A percentile compares a stretch with the other conserved stretches of the same genome.
Conservation (phyloP, 768 basidiomycete genomes). For the Ramaria sp. region DNA sequence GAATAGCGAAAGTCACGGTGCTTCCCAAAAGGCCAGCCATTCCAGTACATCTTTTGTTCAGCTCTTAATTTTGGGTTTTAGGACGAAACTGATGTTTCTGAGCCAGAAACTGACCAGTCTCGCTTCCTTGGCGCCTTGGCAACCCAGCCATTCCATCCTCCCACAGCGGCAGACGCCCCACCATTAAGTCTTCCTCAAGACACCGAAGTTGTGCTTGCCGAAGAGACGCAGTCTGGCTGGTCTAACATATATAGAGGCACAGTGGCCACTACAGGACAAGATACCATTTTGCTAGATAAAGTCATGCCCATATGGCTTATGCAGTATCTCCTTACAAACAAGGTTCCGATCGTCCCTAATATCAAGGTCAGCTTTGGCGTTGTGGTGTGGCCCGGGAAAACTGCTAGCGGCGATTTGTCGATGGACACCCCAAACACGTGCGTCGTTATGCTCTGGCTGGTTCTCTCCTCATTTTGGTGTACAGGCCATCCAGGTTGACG, state of each 20-base stretch:
- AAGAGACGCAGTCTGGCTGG: conserved; percentile 66
- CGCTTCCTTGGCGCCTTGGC: conserved; percentile 18
- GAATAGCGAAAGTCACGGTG: background rate
- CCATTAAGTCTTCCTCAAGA: conserved; percentile 44
- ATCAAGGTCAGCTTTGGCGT: conserved; percentile 86
- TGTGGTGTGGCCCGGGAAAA: conserved; percentile 59
- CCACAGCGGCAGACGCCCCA: conserved; percentile 64
- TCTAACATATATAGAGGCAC: conserved; percentile 66
- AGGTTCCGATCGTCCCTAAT: conserved; percentile 37
- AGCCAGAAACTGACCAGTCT: conserved; percentile 6
- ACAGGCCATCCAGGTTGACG: conserved; percentile 75
- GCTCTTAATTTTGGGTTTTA: background rate
- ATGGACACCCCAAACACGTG: conserved; percentile 75
- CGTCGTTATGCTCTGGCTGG: conserved; percentile 21
- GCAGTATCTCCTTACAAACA: conserved; percentile 73
- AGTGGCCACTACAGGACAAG: conserved; percentile 45
- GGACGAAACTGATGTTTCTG: background rate
- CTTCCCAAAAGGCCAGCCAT: background rate
- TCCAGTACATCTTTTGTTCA: background rate
- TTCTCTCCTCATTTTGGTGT: conserved; percentile 16
- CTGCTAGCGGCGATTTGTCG: conserved; percentile 25
- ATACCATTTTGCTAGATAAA: conserved; percentile 52
- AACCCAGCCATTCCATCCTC: conserved; percentile 38
- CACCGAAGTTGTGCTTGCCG: conserved; percentile 66
- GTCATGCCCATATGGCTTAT: conserved; percentile 81